Base-by-base conservation (phyloP, 169 alveolate species). In the Hammondia hammondi region DNA sequence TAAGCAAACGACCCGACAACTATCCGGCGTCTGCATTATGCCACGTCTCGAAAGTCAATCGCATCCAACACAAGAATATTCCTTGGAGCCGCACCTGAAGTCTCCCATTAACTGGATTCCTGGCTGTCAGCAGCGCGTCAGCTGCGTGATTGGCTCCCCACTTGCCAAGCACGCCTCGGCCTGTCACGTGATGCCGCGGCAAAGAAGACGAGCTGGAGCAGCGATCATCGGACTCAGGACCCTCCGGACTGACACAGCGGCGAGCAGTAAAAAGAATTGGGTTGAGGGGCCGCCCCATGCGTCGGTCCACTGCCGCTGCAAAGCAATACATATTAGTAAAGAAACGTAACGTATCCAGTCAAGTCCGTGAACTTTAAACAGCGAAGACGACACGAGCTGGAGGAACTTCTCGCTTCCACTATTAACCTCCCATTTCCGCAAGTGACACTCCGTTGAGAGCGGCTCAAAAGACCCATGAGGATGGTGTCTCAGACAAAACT, bases 81-180 rank as follows among this genome's bases (percentile, higher is more conserved):
- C 2, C 24, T 67, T 67, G 27, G 12, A 17, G 4, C 77, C 77
- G 21, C 77, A 92, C 95, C 91, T 92, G 95, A 24, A 92, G 91
- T 32, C 39, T 92, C 73, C 71, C 71, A 67, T 24, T 92, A 7
- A 21, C 73, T 6, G 95, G 91, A 29, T 77, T 92, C 82, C 92
- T 9, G 29, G 81, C 73, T 35, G 95, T 92, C 52, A 92, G 27
- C 37, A 92, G 43, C 6, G 92, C 95, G 46, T 92, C 95, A 29
- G 85, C 95, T 10, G 95, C 95, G 46, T 92, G 95, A 37, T 92
- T 92, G 56, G 95, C 82, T 29, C 95, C 95, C 95, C 95, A 92
- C 43, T 35, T 27, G 72, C 92, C 95, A 14, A 92, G 91, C 81
- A 92, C 85, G 27, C 95, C 95, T 9, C 95, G 9, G 73, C 95